phyloP scores from a whole-genome alignment of 305 asterid species.

The Solanum aculeatissimum region DNA sequence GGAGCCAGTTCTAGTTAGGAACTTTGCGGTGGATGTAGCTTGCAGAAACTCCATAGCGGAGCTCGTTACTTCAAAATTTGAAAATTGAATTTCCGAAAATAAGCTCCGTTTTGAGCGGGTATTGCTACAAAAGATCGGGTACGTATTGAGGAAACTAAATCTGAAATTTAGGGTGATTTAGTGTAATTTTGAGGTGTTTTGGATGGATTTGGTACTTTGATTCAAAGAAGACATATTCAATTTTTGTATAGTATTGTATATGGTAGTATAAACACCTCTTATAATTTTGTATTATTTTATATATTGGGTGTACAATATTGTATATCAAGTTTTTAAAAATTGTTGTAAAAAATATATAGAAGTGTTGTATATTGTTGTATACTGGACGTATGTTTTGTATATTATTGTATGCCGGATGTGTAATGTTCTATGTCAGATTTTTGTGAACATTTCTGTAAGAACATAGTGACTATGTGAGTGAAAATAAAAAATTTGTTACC shows the following conservation, averaged over 20 bases:
- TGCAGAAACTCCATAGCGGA: not conserved
- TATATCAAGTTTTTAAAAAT: not conserved
- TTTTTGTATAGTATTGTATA: not conserved
- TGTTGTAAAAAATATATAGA: not conserved
- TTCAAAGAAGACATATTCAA: not conserved
- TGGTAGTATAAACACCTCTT: not conserved
- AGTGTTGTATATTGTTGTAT: not conserved
- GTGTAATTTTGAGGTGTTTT: not conserved
- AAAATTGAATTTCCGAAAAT: not conserved
- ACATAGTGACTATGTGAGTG: not conserved
- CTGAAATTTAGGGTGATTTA: not conserved
- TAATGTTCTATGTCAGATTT: not conserved
- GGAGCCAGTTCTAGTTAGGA: not conserved
- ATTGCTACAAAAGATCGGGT: not conserved
- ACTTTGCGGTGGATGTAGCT: not conserved
- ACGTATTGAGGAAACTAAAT: not conserved
- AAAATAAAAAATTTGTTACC: not conserved
- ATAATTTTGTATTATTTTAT: not conserved
- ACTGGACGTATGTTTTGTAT: not conserved
- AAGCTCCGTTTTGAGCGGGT: not conserved
- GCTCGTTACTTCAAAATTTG: not conserved
- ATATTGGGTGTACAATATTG: not conserved
- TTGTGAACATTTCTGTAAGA: not conserved
- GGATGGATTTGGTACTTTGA: not conserved
- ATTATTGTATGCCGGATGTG: not conserved